Evolutionary conservation across 176 grass and related monocot genomes (phyloP).

Genomic region (Paspalum notatum): DNA sequence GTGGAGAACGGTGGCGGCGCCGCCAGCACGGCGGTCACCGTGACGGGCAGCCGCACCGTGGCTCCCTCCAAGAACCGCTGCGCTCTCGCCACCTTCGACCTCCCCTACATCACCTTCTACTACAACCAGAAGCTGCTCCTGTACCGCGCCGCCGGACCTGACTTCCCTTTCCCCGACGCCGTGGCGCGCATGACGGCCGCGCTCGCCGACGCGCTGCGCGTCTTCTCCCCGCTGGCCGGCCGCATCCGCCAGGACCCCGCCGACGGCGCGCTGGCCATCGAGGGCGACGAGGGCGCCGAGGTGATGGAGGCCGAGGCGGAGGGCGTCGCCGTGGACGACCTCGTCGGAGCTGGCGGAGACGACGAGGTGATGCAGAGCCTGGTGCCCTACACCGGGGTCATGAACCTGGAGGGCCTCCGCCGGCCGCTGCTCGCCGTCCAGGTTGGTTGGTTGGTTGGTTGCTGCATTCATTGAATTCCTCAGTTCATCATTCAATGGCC

Average conservation of each 20-base stretch:
- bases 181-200: slow-evolving; percentile 58
- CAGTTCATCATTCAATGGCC: too few relatives aligned
- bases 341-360: slow-evolving; percentile 44
- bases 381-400: slow-evolving; percentile 89
- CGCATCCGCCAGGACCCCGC: slow-evolving; percentile 65
- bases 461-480: too few relatives aligned
- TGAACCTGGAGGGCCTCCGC: slow-evolving; percentile 91
- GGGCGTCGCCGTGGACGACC: slow-evolving; percentile 61
- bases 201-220: slow-evolving; percentile 69
- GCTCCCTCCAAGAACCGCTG: slow-evolving; percentile 54
- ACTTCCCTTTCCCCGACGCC: slow-evolving; percentile 52
- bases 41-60: slow-evolving; percentile 42
- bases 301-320: slow-evolving; percentile 68
- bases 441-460: slow-evolving; percentile 58
- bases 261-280: slow-evolving; percentile 51
- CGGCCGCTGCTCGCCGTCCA: slow-evolving; percentile 89
- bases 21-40: slow-evolving; percentile 27
- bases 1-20: slow-evolving; percentile 34
- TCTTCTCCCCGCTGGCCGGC: slow-evolving; percentile 80
- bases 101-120: slow-evolving; percentile 99
- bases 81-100: slow-evolving; percentile 79
- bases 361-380: slow-evolving; percentile 69
- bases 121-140: slow-evolving; percentile 98
- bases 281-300: slow-evolving; percentile 62
- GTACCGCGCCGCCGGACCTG: slow-evolving; percentile 57